phyloP scores from a whole-genome alignment of 805 yeast genomes.

The Naumovozyma dairenensis region DNA sequence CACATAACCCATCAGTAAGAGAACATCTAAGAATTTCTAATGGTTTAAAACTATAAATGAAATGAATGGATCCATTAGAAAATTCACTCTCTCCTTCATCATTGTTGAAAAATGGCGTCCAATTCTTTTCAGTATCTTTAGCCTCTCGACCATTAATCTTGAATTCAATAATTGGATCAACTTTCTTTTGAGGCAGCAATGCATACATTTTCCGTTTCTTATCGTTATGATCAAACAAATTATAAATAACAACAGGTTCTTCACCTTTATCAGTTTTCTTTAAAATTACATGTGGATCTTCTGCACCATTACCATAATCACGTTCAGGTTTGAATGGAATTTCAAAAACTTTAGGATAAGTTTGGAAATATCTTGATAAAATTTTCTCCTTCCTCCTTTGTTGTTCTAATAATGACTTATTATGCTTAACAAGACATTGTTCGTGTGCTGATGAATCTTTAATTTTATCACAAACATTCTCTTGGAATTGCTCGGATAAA shows the following conservation, averaged over 20 bases:
- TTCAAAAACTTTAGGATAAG: slow-evolving; percentile 5
- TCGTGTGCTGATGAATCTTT: slow-evolving; percentile 10
- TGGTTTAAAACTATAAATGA: slow-evolving; percentile 11
- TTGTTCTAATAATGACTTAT: slow-evolving; percentile 11
- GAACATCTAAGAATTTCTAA: slow-evolving; percentile 11
- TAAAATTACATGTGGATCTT: slow-evolving; percentile 6
- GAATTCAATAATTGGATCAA: slow-evolving; percentile 3
- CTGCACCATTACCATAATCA: slow-evolving; percentile 4
- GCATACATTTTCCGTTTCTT: slow-evolving; percentile 6
- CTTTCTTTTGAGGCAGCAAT: slow-evolving; percentile 6
- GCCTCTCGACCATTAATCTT: slow-evolving; percentile 3
- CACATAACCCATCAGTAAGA: slow-evolving; percentile 9
- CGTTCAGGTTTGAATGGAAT: slow-evolving; percentile 2
- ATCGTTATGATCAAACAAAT: slow-evolving; percentile 1
- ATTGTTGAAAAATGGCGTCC: slow-evolving; percentile 9
- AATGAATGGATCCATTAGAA: slow-evolving; percentile 13
- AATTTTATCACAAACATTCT: slow-evolving; percentile 16
- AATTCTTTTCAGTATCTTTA: slow-evolving; percentile 7
- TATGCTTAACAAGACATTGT: slow-evolving; percentile 13
- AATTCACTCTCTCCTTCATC: slow-evolving; percentile 4
- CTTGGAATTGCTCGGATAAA: slow-evolving; percentile 13
- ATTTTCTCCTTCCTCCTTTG: slow-evolving; percentile 6
- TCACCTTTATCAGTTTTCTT: not conserved
- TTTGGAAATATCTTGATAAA: slow-evolving; percentile 2
- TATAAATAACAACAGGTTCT: slow-evolving; percentile 1